Evolutionary conservation across 805 yeast genomes (phyloP), one percentile per base, ranked within the genome.

Genomic region (Ogataea paraovalis): DNA sequence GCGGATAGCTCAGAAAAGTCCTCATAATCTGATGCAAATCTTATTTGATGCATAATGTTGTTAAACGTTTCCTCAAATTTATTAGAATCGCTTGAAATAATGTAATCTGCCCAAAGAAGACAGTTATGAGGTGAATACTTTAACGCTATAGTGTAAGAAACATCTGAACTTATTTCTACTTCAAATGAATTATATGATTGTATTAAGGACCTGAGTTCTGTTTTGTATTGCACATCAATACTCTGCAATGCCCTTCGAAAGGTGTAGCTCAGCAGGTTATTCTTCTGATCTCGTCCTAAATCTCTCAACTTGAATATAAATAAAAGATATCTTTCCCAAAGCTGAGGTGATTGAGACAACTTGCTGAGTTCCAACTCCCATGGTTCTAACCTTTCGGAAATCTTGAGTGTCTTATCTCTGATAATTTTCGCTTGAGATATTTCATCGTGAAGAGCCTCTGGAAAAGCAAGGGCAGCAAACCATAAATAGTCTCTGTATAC

Each of bases 381-480:
- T 18, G 47, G 49, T 42, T 76, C 82, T 38, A 68, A 60, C 14
- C 54, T 53, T 13, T 49, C 51, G 16, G 60, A 54, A 34, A 68
- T 55, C 12, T 59, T 52, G 43, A 62, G 65, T 0, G 78, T 68
- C 4, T 64, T 33, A 16, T 41, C 41, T 14, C 59, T 59, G 33
- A 63, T 51, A 7, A 10, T 7, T 25, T 6, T 7, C 10, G 28
- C 28, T 25, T 25, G 9, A 10, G 10, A 25, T 10, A 25, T 10
- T 25, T 10, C 10, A 7, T 25, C 28, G 10, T n/a, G n/a, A n/a
- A n/a, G n/a, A n/a, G n/a, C n/a, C n/a, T n/a, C n/a, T n/a, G n/a
- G n/a, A n/a, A n/a, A n/a, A n/a, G n/a, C n/a, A 25, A 25, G 10
- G 0, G 79, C 62, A 2, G 78, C 63, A 45, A 76, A 74, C 0